phyloP scores from a whole-genome alignment of 2,329 filamentous ascomycete genomes.

The Conoideocrella luteorostrata region DNA sequence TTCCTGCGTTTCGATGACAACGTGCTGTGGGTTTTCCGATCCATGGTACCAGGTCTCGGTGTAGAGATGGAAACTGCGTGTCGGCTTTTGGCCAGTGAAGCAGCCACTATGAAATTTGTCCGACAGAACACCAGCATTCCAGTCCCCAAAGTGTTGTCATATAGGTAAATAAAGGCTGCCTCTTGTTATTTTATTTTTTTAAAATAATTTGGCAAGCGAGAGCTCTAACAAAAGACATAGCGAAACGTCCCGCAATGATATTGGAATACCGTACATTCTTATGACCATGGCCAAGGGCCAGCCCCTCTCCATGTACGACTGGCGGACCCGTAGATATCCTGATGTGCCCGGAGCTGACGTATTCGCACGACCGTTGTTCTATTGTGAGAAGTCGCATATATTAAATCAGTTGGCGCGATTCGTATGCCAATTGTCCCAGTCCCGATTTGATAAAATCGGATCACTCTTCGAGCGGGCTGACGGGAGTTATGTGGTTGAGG shows the following conservation, averaged over 20 bases:
- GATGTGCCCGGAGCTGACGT: too few species aligned
- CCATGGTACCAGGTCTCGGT: constrained; percentile 15
- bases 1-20: constrained; percentile 23
- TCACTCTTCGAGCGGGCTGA: constrained; percentile 25
- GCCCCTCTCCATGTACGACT: constrained; percentile 18
- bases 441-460: constrained; percentile 20
- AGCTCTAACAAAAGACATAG: too few species aligned
- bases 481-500: too few species aligned
- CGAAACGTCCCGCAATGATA: constrained; percentile 17
- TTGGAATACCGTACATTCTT: constrained; percentile 25
- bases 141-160: constrained; percentile 22
- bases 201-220: too few species aligned
- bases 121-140: constrained; percentile 22
- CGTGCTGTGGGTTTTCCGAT: constrained; percentile 23
- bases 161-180: too few species aligned
- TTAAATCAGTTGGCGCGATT: constrained; percentile 19
- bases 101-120: constrained; percentile 24
- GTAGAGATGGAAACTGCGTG: constrained; percentile 13
- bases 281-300: constrained; percentile 24
- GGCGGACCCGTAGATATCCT: constrained; percentile 16
- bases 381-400: constrained; percentile 20
- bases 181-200: too few species aligned
- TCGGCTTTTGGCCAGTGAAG: constrained; percentile 24
- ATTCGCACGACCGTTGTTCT: too few species aligned
- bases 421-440: constrained; percentile 19